Conservation (phyloP, 2,329 filamentous ascomycete genomes). For the Lojkania enalia region DNA sequence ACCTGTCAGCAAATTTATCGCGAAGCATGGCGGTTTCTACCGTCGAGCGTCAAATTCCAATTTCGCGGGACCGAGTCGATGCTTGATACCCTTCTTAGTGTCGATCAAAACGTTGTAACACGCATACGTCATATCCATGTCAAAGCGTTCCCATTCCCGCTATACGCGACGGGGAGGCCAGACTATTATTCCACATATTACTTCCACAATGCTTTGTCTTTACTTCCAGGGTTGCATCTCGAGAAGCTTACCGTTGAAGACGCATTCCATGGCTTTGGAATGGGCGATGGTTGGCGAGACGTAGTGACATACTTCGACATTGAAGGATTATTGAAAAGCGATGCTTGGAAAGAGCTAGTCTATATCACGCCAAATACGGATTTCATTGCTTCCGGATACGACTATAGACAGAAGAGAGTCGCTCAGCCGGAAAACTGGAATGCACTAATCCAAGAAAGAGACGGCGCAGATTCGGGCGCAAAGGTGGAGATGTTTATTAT, state of each 20-base stretch:
- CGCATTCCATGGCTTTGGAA: constrained; percentile 40
- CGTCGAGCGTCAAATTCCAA: constrained; percentile 33
- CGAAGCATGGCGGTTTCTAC: constrained; percentile 40
- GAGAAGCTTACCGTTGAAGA: constrained; percentile 39
- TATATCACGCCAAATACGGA: constrained; percentile 41
- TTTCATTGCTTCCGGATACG: constrained; percentile 40
- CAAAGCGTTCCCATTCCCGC: constrained; percentile 38
- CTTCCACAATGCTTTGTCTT: constrained; percentile 33
- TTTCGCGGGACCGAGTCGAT: constrained; percentile 41
- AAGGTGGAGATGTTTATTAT: constrained; percentile 40
- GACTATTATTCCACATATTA: constrained; percentile 40
- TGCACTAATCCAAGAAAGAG: constrained; percentile 32
- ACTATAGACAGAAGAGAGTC: constrained; percentile 30
- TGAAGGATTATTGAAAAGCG: constrained; percentile 34
- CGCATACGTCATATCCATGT: constrained; percentile 38
- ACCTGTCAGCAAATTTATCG: constrained; percentile 33
- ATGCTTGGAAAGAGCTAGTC: constrained; percentile 38
- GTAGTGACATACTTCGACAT: constrained; percentile 42
- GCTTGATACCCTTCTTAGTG: constrained; percentile 35
- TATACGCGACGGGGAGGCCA: constrained; percentile 27
- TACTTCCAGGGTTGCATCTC: constrained; percentile 38
- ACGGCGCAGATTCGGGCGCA: constrained; percentile 34
- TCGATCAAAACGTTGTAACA: constrained; percentile 35
- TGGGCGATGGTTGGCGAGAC: constrained; percentile 39
- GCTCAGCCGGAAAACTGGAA: constrained; percentile 39